Evolutionary conservation across 177 flowering plant genomes (phyloP).

Genomic region (Tripterygium wilfordii): DNA sequence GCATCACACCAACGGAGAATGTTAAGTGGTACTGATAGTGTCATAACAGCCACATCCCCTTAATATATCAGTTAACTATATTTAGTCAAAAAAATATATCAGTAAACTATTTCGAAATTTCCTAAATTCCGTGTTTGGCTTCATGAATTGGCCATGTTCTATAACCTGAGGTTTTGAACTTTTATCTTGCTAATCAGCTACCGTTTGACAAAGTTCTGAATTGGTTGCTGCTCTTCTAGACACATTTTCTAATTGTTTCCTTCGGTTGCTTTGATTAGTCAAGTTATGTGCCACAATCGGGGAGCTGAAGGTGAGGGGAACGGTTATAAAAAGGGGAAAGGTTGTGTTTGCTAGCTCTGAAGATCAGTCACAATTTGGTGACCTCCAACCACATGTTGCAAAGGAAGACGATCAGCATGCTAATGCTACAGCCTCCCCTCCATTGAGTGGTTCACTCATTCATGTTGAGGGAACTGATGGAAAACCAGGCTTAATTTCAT

Average conservation of each 20-base stretch:
- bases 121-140: no score
- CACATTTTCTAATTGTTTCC: background rate
- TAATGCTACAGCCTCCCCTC: conserved; percentile 23
- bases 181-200: background rate
- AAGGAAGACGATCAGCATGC: conserved; percentile 26
- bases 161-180: background rate
- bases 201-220: background rate
- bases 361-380: conserved; percentile 28
- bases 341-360: conserved; percentile 38
- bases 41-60: no score
- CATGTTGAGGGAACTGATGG: conserved; percentile 40
- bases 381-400: conserved; percentile 23
- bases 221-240: background rate
- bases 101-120: no score
- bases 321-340: conserved; percentile 18
- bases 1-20: no score
- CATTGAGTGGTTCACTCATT: conserved; percentile 16
- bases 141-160: no score
- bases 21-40: no score
- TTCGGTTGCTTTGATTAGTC: conserved; percentile 17
- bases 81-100: no score
- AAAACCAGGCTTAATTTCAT: conserved; percentile 78
- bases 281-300: conserved; percentile 22
- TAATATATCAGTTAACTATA: no score
- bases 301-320: conserved; percentile 16